Base-by-base conservation (phyloP, 2,329 filamentous ascomycete species). In the Fusarium phyllophilum region DNA sequence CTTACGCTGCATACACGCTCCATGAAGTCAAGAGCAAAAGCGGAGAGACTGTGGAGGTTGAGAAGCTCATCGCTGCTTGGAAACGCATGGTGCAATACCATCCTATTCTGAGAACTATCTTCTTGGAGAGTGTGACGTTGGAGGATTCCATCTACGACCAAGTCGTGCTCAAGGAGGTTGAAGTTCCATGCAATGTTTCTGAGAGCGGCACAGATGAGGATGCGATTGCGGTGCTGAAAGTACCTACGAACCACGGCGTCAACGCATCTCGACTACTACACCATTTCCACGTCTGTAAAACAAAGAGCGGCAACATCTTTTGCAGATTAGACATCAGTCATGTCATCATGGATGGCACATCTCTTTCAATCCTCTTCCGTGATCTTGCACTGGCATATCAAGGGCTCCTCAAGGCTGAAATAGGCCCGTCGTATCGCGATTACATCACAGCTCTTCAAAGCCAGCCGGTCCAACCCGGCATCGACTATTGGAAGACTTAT, bases 71-170 rank as follows among this genome's bases (percentile, higher is more conserved):
- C 7, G n/a, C 54, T 8, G 62, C 74, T 9, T 76, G 86, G 86
- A 81, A 84, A 52, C 81, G 83, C 34, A 80, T 87, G 2, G 81
- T 84, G 0, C 75, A 82, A 29, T 82, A 81, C 38, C 84, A 87
- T 59, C 68, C 84, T 0, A 84, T 85, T 14, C 76, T 88, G 46
- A 77, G 86, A 57, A 87, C 86, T 0, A 79, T 87, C 26, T 88
- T 88, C 62, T 81, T 83, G 42, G 85, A 86, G 60, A 87, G 86
- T 31, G 81, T 85, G 18, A 83, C 84, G 18, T 80, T 83, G 64
- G 62, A 76, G 8, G 81, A 84, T 13, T 85, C 85, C 1, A 79
- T 87, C 3, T 87, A 83, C 49, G 85, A 88, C 57, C 85, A 85
- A 72, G 81, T 88, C 8, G 79, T 88, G 4, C 77, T 88, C 13